phyloP scores from a whole-genome alignment of 805 yeast species.

The Scheffersomyces amazonensis region DNA sequence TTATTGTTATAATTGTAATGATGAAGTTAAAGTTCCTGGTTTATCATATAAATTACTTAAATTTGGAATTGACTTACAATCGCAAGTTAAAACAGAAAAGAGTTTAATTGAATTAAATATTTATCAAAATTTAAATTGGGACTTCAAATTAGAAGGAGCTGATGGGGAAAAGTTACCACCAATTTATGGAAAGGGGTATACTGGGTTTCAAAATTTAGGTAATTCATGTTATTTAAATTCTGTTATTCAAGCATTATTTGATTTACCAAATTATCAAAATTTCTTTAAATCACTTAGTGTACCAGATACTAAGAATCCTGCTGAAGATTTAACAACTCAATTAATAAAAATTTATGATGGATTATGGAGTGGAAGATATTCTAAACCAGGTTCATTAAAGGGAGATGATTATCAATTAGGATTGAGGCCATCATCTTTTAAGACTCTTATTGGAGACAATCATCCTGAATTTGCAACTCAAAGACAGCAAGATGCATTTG shows the following conservation, averaged over 20 bases:
- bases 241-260: conserved; percentile 68
- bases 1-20: conserved; percentile 86
- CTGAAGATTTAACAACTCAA: conserved; percentile 69
- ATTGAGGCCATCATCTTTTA: conserved; percentile 72
- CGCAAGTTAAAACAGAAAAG: conserved; percentile 74
- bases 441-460: conserved; percentile 68
- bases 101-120: conserved; percentile 84
- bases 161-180: conserved; percentile 65
- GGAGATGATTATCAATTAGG: conserved; percentile 67
- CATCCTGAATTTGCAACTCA: conserved; percentile 83
- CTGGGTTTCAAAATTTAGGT: conserved; percentile 88
- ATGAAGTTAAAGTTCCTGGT: conserved; percentile 77
- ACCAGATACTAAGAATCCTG: conserved; percentile 46
- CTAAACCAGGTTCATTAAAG: conserved; percentile 47
- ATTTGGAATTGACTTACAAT: conserved; percentile 64
- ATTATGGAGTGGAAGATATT: conserved; percentile 66
- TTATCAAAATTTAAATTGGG: conserved; percentile 93
- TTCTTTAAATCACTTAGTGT: conserved; percentile 35
- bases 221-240: conserved; percentile 90
- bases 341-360: conserved; percentile 80
- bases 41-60: conserved; percentile 45
- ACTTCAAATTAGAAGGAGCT: conserved; percentile 73
- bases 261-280: conserved; percentile 34
- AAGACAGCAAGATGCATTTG: conserved; percentile 94
- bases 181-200: conserved; percentile 70